Evolutionary conservation across 306 rosid species (phyloP), one percentile per base, ranked within the genome.

Genomic region (Vachellia pachyceras): DNA sequence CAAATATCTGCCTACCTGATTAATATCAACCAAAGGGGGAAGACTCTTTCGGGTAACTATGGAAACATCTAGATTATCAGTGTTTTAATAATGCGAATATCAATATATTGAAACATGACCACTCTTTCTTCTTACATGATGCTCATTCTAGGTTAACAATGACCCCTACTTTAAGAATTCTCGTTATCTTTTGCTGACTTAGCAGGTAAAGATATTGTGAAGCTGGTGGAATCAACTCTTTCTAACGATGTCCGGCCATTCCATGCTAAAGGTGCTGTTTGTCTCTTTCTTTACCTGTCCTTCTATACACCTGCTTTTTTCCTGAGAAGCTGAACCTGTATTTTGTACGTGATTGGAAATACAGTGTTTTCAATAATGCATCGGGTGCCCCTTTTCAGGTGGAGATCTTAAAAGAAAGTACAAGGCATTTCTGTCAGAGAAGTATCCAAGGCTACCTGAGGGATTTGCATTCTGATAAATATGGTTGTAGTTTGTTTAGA

Each of bases 141-240:
- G 69, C n/a, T 14, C 69, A 35, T 35, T 64, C 42, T 64, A 37
- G 72, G 22, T n/a, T 39, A 18, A 17, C 11, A 66, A 8, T 66
- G 72, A 39, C 39, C 25, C 5, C 72, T 37, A 66, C 41, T 37
- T 66, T 3, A 37, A 36, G 25, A 18, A 36, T 66, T 14, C 23
- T 72, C 13, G 2, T n/a, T 41, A 47, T 76, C 45, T 36, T 20
- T 69, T 77, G 36, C 20, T 37, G 45, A 58, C 55, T n/a, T 58
- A 69, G 41, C 83, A 84, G 88, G 88, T 46, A 70, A 77, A 44
- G 87, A 80, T 39, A 54, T 86, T 52, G 20, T 77, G 36, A 44
- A 49, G 76, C 57, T 86, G 69, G 86, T 84, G 58, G 84, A 84
- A 46, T 86, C 91, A 74, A 70, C 87, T 58, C 73, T 86, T 65